A percentile compares a stretch with the other conserved stretches of the same genome.
phyloP scores from a whole-genome alignment of 2,329 filamentous ascomycete species.

The Penicillium occitanis region DNA sequence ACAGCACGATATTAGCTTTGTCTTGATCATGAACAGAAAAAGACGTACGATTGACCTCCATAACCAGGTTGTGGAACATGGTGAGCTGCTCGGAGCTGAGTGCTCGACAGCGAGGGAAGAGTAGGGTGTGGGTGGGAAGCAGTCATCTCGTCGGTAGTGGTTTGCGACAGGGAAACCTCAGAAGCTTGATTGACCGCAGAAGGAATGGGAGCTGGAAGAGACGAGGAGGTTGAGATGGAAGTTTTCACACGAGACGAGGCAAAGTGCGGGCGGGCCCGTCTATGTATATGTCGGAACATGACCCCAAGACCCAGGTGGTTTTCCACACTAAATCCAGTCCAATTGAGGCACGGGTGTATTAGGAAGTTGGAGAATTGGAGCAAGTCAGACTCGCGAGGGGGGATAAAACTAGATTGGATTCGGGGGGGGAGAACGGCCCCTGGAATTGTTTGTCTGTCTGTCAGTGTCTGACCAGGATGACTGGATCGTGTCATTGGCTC shows the following conservation, averaged over 20 bases:
- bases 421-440: not conserved
- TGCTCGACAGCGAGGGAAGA: constrained; percentile 8
- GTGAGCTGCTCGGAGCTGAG: constrained; percentile 20
- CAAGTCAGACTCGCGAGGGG: not conserved
- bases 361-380: constrained; percentile 10
- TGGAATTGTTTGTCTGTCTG: not conserved
- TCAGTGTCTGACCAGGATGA: not conserved
- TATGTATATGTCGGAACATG: constrained; percentile 21
- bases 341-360: constrained; percentile 7
- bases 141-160: constrained; percentile 12
- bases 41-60: constrained; percentile 18
- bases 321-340: not conserved
- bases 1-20: constrained; percentile 8
- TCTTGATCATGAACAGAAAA: too few relatives aligned
- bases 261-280: constrained; percentile 14
- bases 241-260: constrained; percentile 1
- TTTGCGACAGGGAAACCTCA: constrained; percentile 11
- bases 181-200: constrained; percentile 21
- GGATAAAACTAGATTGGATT: not conserved
- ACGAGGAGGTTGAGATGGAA: constrained; percentile 17
- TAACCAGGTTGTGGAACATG: constrained; percentile 15
- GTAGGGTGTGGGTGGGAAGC: constrained; percentile 5
- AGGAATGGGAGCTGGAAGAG: constrained; percentile 15
- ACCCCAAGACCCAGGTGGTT: constrained; percentile 5
- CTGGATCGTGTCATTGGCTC: not conserved